Conservation (phyloP, 495 filamentous ascomycete genomes). For the Aspergillus affinis region DNA sequence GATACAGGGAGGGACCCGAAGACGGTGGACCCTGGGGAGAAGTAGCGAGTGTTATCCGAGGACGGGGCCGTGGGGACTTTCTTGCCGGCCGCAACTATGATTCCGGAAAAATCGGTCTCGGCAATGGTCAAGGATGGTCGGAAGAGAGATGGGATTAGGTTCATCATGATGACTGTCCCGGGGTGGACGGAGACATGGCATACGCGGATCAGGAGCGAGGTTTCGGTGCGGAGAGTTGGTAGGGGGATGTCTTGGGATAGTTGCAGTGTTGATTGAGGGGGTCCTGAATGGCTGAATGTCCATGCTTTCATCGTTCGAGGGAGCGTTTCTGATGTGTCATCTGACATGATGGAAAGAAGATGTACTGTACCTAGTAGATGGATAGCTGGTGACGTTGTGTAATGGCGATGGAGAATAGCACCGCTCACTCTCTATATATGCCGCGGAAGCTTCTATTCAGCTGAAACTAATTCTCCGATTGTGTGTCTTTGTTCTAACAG, state of each 20-base stretch:
- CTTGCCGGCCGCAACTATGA: background rate
- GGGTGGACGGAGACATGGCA: conserved; percentile 2
- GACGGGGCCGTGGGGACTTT: background rate
- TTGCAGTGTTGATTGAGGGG: background rate
- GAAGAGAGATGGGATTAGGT: background rate
- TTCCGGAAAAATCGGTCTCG: conserved; percentile 1
- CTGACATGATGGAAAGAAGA: background rate
- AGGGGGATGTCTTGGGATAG: background rate
- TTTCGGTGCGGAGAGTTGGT: background rate
- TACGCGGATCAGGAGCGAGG: background rate
- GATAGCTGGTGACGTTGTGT: background rate
- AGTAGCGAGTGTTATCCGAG: background rate
- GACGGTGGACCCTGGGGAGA: background rate
- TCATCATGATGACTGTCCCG: conserved; percentile 5
- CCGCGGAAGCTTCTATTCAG: background rate
- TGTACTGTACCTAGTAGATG: too few relatives aligned
- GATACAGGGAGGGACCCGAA: background rate
- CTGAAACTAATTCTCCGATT: background rate
- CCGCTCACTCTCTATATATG: background rate
- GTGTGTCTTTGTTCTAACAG: background rate
- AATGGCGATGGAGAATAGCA: background rate
- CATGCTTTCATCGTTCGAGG: background rate
- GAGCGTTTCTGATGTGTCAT: background rate
- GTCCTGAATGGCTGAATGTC: conserved; percentile 2
- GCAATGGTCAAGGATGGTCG: background rate